phyloP scores from a whole-genome alignment of 2,329 filamentous ascomycete genomes.

The Fusarium sp. region DNA sequence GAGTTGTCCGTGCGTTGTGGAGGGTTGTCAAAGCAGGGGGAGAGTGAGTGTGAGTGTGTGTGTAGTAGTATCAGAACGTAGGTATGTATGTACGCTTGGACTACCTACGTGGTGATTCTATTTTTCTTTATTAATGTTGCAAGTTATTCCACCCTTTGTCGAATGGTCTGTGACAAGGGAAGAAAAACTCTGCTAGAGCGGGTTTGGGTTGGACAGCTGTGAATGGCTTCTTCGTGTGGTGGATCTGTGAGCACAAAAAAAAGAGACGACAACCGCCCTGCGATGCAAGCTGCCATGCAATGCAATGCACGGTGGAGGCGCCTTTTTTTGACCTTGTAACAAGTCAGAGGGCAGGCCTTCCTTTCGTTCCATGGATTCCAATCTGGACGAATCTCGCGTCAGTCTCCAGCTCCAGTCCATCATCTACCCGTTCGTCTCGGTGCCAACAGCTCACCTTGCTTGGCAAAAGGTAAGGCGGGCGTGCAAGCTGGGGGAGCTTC shows the following conservation, averaged over 20 bases:
- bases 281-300: constrained; percentile 36
- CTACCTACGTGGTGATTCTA: constrained; percentile 15
- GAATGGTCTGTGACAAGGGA: constrained; percentile 9
- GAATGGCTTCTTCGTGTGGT: constrained; percentile 26
- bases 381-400: constrained; percentile 36
- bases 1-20: constrained; percentile 51
- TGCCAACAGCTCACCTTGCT: constrained; percentile 26
- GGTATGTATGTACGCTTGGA: constrained; percentile 37
- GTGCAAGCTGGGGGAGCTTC: constrained; percentile 19
- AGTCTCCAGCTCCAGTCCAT: constrained; percentile 22
- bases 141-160: constrained; percentile 13
- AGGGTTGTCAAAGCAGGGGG: constrained; percentile 38
- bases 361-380: constrained; percentile 13
- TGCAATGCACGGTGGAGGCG: constrained; percentile 29
- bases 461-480: constrained; percentile 34
- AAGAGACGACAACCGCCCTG: constrained; percentile 26
- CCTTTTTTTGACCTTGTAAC: constrained; percentile 27
- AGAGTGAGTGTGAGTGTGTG: constrained; percentile 16
- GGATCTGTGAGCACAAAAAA: constrained; percentile 20
- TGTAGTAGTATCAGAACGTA: constrained; percentile 8
- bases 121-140: constrained; percentile 3
- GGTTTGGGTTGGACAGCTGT: constrained; percentile 8
- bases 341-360: constrained; percentile 11
- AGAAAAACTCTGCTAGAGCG: background rate
- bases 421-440: constrained; percentile 32